These are phyloP conservation scores for Pythium graminicola DNA, from an alignment of 352 stramenopile genomes.

Conservation along the genomic window DNA sequence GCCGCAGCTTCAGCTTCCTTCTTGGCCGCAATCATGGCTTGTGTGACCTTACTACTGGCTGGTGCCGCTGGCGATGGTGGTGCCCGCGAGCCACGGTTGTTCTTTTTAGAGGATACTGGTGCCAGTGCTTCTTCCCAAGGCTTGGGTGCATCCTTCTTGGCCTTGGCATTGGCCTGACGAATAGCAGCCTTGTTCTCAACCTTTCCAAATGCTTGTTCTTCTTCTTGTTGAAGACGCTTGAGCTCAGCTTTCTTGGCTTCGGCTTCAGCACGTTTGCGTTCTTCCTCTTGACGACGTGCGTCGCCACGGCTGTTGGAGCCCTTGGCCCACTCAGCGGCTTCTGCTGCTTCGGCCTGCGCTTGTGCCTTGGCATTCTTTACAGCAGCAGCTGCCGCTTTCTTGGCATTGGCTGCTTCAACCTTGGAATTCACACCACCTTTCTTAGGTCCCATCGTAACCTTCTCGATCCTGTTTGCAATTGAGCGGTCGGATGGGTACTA, in stretches of 20 bases:
- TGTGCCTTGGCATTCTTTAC: constrained; percentile 49
- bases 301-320: constrained; percentile 44
- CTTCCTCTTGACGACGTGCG: constrained; percentile 41
- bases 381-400: constrained; percentile 51
- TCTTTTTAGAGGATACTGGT: constrained; percentile 52
- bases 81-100: constrained; percentile 43
- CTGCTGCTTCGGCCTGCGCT: constrained; percentile 33
- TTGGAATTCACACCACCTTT: constrained; percentile 52
- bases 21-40: constrained; percentile 40
- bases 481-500: constrained; percentile 11
- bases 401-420: constrained; percentile 65
- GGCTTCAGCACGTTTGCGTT: constrained; percentile 50
- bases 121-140: constrained; percentile 69
- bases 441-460: constrained; percentile 39
- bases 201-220: constrained; percentile 46
- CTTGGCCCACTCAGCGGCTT: constrained; percentile 54
- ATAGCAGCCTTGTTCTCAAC: constrained; percentile 55
- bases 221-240: constrained; percentile 56
- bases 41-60: constrained; percentile 39
- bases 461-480: constrained; percentile 11
- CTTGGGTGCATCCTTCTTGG: constrained; percentile 56
- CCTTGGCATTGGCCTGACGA: constrained; percentile 41
- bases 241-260: constrained; percentile 71
- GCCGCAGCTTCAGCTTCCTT: constrained; percentile 36
- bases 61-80: constrained; percentile 19